phyloP scores from a whole-genome alignment of 225 moss, liverwort and hornwort genomes.

The Straminergon stramineum region DNA sequence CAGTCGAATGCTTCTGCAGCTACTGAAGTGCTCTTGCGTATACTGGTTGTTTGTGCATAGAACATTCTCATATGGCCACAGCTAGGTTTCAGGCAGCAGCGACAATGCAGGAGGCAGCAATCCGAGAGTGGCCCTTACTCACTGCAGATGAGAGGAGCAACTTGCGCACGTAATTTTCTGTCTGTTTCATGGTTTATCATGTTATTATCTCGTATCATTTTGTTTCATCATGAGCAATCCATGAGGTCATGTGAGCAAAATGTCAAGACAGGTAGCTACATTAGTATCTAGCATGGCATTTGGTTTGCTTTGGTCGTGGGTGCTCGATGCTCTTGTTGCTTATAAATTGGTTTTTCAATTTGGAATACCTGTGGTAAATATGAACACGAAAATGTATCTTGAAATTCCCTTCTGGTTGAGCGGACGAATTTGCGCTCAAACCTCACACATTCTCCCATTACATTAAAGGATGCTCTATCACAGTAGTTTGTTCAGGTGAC shows the following conservation, averaged over 20 bases:
- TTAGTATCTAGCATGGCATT: neutral
- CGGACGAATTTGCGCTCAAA: neutral
- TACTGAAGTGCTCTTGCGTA: neutral
- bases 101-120: conserved; percentile 97
- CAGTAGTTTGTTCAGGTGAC: neutral
- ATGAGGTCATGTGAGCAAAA: neutral
- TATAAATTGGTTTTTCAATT: neutral
- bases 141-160: conserved; percentile 70
- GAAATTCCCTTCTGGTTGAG: neutral
- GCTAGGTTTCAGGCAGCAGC: conserved; percentile 99
- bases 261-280: neutral
- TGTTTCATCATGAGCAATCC: neutral
- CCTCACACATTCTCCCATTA: neutral
- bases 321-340: neutral
- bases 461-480: neutral
- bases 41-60: conserved; percentile 25
- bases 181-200: neutral
- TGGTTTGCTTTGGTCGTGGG: neutral
- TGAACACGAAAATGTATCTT: neutral
- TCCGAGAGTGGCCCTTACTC: conserved; percentile 89
- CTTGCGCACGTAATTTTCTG: conserved; percentile 61
- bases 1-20: neutral
- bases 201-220: neutral
- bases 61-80: conserved; percentile 84
- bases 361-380: neutral